Conservation (phyloP, 306 rosid genomes). For the Prinsepia uniflora region DNA sequence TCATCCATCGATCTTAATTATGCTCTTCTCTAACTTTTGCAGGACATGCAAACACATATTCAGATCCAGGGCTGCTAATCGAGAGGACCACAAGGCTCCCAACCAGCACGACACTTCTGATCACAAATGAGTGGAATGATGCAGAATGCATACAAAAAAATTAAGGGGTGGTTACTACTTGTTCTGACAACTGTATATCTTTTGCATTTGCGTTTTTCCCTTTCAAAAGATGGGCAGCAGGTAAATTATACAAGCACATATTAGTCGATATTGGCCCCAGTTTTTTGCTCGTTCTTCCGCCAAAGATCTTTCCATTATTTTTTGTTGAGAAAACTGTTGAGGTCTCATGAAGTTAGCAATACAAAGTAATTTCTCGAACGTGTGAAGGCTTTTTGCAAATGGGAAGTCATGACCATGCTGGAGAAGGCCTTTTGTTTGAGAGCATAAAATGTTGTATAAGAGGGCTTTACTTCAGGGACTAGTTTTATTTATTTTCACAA, state of each 20-base stretch:
- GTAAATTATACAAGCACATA: background rate
- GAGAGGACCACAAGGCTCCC: conserved; percentile 36
- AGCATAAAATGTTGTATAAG: background rate
- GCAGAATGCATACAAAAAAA: conserved; percentile 16
- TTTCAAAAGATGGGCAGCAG: background rate
- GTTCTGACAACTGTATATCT: conserved; percentile 28
- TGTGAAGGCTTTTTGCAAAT: background rate
- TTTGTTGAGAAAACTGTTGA: conserved; percentile 1
- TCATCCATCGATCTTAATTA: conserved; percentile 2
- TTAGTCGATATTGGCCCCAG: conserved; percentile 5
- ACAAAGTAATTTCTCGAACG: background rate
- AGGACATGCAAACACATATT: conserved; percentile 51
- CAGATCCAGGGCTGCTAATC: conserved; percentile 39
- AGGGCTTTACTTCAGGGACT: background rate
- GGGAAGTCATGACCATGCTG: background rate
- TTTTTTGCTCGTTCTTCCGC: conserved; percentile 8
- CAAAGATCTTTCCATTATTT: conserved; percentile 1
- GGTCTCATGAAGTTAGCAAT: conserved; percentile 6
- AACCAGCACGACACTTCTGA: conserved; percentile 40
- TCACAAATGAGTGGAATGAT: conserved; percentile 29
- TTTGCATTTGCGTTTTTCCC: background rate
- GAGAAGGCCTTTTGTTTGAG: background rate
- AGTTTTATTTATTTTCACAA: background rate
- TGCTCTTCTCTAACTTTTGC: conserved; percentile 32
- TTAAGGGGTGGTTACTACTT: conserved; percentile 16